Base-by-base conservation (phyloP, 1,139 yeast species). In the Pichia norvegensis region DNA sequence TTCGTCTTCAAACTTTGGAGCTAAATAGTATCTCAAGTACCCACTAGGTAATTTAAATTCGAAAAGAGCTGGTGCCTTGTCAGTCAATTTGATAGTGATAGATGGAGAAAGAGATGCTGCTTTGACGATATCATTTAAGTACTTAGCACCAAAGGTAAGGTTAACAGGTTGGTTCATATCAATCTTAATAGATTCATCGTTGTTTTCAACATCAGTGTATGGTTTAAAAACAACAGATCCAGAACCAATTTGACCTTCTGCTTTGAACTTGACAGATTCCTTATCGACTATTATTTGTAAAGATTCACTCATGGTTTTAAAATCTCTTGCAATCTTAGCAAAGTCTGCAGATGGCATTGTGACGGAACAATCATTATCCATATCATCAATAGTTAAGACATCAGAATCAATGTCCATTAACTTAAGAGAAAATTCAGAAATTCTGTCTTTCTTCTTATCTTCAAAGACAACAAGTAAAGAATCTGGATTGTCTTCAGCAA, bases 331-430 rank as follows among this genome's bases (percentile, higher is more conserved):
- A 57, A 86, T 82, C 66, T 90, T 87, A 62, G 94, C 81, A 67
- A 92, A 87, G 59, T 92, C 97, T 31, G 75, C 57, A 33, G 96
- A 74, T 50, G 97, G 96, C 86, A 92, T 78, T 52, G 85, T 80
- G 57, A 92, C 76, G 53, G 85, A 82, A 43, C 95, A 80, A 61
- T 86, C 94, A 66, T 85, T 85, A 54, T 87, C 95, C 79, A 88
- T 81, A 58, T 88, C 97, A 58, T 95, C 98, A 63, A 92, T 86
- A 59, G 86, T 83, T 62, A 92, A 78, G 69, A 86, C 87, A 63
- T 92, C 97, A 52, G 95, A 86, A 64, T 92, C 98, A 58, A 92
- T 87, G 63, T 92, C 95, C 96, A 92, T 88, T 64, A 92, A 76
- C 66, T 90, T 88, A 64, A 94, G 76, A 48, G 85, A 78, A 68